Base-by-base conservation (phyloP, 371 early-diverging fungal genomes). In the Mortierella sp. region DNA sequence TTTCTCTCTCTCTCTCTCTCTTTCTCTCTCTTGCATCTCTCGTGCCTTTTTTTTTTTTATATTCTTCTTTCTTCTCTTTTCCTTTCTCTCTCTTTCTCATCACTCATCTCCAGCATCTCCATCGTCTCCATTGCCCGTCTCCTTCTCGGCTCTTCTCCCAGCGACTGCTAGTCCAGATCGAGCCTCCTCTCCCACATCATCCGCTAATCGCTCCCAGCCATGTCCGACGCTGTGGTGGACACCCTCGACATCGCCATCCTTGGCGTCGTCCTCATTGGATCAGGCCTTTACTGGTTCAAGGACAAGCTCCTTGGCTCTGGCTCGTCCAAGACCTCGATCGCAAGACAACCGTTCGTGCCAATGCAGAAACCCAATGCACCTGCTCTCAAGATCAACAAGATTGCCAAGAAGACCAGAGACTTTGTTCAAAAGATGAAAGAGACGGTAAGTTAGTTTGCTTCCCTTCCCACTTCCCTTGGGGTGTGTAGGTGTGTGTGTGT, bases 401-500 rank as follows among this genome's bases (percentile, higher is more conserved):
- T 56, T 26, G 70, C 63, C 28, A 85, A 77, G 62, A 81, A 80
- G 64, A 87, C 86, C 57, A 85, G 86, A 57, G 88, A 89, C 69
- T 89, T 89, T 81, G 88, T 89, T 14, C 84, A 89, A 66, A 81
- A 87, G 47, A 89, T 89, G 90, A 69, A 85, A 45, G 83, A 89
- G 66, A 85, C 87, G 79, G 89, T 83, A 83, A 76, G 81, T 65
- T 26, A 23, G n/a, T n/a, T n/a, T 16, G 18, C 25, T 47, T 44
- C 53, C 14, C 21, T 21, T 26, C 16, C 50, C 21, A 60, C 68
- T 28, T 47, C 48, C 12, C 43, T 65, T 12, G 56, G 47, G 12
- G 55, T 28, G 14, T 19, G 23, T 50, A 57, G 58, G 19, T 50
- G 44, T 11, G 18, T 58, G 15, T 57, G 57, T 26, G 18, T 51